phyloP scores from a whole-genome alignment of 495 filamentous ascomycete species.

The Peziza echinospora region DNA sequence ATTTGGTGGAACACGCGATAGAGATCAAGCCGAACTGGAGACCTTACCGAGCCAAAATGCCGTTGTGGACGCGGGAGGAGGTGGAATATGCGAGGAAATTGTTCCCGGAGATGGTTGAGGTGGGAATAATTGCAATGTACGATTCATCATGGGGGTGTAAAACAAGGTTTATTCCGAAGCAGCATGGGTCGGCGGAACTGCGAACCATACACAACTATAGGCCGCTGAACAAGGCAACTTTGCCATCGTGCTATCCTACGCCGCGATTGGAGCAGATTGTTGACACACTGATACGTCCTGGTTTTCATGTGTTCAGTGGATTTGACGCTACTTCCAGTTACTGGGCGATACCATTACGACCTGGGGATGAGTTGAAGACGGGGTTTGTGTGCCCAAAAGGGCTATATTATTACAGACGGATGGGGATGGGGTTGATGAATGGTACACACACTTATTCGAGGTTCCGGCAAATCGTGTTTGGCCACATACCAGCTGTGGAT shows the following conservation, averaged over 20 bases:
- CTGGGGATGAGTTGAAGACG: background rate
- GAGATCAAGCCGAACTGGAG: background rate
- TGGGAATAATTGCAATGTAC: background rate
- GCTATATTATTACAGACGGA: background rate
- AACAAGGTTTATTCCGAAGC: background rate
- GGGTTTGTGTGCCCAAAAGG: background rate
- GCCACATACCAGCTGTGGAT: background rate
- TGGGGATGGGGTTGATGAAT: background rate
- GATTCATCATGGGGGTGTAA: background rate
- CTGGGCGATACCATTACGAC: background rate
- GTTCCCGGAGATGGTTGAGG: background rate
- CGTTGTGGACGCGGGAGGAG: background rate
- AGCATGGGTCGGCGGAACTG: background rate
- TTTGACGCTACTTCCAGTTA: background rate
- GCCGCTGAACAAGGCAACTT: background rate
- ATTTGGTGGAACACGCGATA: background rate
- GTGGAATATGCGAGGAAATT: background rate
- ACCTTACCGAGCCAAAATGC: background rate
- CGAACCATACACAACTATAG: background rate
- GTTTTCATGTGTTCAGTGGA: background rate
- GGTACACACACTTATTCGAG: background rate
- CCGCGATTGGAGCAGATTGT: background rate
- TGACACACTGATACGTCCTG: background rate
- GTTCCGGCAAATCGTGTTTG: background rate
- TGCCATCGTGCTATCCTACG: background rate